These are phyloP conservation scores for Mortierella sp. DNA, from an alignment of 371 early-diverging fungal species.

Conservation along the genomic window DNA sequence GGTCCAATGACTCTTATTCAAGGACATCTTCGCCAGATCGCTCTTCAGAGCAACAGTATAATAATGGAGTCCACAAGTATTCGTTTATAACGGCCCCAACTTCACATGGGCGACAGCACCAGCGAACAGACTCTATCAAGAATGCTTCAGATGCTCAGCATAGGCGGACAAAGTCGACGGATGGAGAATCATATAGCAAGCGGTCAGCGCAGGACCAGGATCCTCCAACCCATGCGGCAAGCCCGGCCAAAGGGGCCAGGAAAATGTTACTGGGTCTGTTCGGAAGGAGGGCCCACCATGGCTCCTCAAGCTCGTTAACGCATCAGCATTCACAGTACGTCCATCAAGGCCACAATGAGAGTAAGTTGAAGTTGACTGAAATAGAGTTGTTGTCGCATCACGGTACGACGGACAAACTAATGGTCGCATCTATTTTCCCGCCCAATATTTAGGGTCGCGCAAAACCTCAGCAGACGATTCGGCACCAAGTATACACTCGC, in stretches of 20 bases:
- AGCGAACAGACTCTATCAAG: conserved; percentile 39
- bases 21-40: conserved; percentile 38
- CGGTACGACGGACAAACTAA: background rate
- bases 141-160: conserved; percentile 19
- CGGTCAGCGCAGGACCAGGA: conserved; percentile 27
- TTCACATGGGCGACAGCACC: conserved; percentile 21
- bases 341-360: conserved; percentile 11
- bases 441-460: conserved; percentile 22
- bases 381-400: background rate
- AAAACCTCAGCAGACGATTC: conserved; percentile 39
- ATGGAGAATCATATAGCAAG: conserved; percentile 30
- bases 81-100: conserved; percentile 13
- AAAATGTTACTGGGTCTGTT: conserved; percentile 25
- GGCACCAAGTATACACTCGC: conserved; percentile 9
- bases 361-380: conserved; percentile 6
- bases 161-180: conserved; percentile 45
- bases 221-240: conserved; percentile 6
- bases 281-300: conserved; percentile 23
- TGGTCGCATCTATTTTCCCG: background rate
- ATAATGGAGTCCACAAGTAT: conserved; percentile 6
- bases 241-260: conserved; percentile 35
- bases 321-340: conserved; percentile 8
- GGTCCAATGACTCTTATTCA: conserved; percentile 29
- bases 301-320: conserved; percentile 2
- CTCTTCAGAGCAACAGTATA: conserved; percentile 7